phyloP scores from a whole-genome alignment of 495 filamentous ascomycete species.

The Acidomyces sp. region DNA sequence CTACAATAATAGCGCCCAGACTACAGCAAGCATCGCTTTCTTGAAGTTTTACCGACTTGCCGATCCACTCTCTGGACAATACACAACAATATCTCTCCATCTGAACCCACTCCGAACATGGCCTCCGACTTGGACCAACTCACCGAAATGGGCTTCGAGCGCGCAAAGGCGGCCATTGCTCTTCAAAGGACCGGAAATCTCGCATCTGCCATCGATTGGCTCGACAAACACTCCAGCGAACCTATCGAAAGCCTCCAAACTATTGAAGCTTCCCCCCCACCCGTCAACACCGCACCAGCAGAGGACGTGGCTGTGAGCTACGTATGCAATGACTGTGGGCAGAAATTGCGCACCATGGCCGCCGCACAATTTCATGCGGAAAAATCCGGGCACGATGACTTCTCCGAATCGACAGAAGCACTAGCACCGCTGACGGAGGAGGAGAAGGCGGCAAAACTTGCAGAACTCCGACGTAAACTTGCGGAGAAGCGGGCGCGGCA shows the following conservation, averaged over 20 bases:
- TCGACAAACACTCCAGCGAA: constrained; percentile 78
- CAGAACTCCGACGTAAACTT: constrained; percentile 58
- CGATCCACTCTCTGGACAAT: no score
- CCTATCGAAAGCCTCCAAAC: constrained; percentile 66
- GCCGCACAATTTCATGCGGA: constrained; percentile 82
- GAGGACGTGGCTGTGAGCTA: constrained; percentile 45
- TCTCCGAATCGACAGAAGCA: constrained; percentile 84
- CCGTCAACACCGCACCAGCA: constrained; percentile 35
- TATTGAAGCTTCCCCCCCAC: constrained; percentile 41
- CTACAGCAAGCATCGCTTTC: no score
- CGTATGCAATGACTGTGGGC: constrained; percentile 84
- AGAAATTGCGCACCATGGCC: constrained; percentile 68
- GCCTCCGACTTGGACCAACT: constrained; percentile 67
- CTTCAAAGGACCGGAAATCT: constrained; percentile 62
- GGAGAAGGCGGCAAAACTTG: constrained; percentile 68
- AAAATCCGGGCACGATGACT: constrained; percentile 63
- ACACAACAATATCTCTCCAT: neutral
- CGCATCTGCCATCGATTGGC: constrained; percentile 68
- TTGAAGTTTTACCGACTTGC: no score
- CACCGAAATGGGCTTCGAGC: constrained; percentile 90
- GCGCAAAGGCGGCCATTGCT: constrained; percentile 64
- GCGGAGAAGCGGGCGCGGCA: constrained; percentile 60
- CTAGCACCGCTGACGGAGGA: constrained; percentile 83
- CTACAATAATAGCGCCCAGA: no score
- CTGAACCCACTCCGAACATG: constrained; percentile 36